These are phyloP conservation scores for Lomentospora prolificans DNA, from an alignment of 2,329 filamentous ascomycete genomes.

Conservation along the genomic window DNA sequence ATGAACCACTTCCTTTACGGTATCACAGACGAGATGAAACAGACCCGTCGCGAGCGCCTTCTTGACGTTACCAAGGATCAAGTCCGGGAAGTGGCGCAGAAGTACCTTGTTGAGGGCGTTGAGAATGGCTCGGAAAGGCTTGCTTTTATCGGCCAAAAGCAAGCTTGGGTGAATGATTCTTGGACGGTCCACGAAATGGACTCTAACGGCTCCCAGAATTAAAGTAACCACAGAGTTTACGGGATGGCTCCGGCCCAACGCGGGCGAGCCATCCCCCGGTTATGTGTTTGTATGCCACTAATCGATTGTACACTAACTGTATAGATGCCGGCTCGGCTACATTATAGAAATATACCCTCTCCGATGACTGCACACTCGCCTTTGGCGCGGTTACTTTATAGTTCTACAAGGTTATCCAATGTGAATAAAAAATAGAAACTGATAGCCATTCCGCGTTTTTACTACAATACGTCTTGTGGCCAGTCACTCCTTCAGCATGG, in stretches of 20 bases:
- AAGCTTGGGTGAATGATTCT: conserved; percentile 61
- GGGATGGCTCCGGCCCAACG: no score
- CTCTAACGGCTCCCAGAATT: conserved; percentile 33
- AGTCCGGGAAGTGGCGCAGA: conserved; percentile 70
- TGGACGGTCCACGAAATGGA: conserved; percentile 77
- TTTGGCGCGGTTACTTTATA: background rate
- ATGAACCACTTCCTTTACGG: conserved; percentile 78
- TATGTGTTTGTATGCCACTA: conserved; percentile 1
- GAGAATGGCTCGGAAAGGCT: conserved; percentile 50
- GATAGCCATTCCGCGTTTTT: conserved; percentile 34
- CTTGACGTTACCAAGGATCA: conserved; percentile 77
- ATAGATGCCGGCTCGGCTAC: background rate
- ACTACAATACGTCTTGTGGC: conserved; percentile 55
- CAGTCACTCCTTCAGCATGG: conserved; percentile 30
- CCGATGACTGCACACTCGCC: background rate
- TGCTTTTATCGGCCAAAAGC: conserved; percentile 74
- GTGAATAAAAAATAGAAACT: no score
- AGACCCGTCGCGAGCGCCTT: conserved; percentile 70
- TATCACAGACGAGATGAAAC: conserved; percentile 81
- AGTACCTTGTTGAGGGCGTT: conserved; percentile 64
- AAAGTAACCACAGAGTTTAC: no score
- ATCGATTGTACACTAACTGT: conserved; percentile 2
- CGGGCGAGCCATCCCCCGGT: no score
- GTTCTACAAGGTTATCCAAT: no score
- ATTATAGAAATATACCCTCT: conserved; percentile 7